These are phyloP conservation scores for Breynia disticha DNA, from an alignment of 441 rosid genomes.

Conservation along the genomic window DNA sequence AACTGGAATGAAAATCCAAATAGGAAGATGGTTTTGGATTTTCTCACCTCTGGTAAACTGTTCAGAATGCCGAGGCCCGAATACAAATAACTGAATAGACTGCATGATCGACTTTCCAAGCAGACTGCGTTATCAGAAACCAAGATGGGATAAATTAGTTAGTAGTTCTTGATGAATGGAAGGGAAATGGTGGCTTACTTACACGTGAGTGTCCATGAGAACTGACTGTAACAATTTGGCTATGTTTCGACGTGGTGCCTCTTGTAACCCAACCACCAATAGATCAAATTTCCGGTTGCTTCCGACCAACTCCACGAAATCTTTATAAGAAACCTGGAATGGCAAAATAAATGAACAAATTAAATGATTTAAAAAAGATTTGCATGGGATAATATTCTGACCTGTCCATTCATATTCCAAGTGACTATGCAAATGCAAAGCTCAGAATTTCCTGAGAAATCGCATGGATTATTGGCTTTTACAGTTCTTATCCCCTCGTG, in stretches of 20 bases:
- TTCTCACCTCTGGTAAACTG: constrained; percentile 30
- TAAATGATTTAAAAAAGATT: too few relatives aligned
- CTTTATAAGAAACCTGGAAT: constrained; percentile 38
- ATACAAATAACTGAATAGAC: constrained; percentile 55
- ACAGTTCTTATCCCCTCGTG: constrained; percentile 51
- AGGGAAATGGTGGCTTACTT: constrained; percentile 10
- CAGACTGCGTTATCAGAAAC: constrained; percentile 24
- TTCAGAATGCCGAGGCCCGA: constrained; percentile 43
- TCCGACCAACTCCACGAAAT: constrained; percentile 46
- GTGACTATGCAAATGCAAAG: constrained; percentile 56
- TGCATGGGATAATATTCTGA: constrained; percentile 7
- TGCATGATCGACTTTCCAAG: constrained; percentile 48
- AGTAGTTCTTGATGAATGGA: neutral
- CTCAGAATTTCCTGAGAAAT: constrained; percentile 40
- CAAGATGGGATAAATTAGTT: neutral
- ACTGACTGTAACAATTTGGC: constrained; percentile 36
- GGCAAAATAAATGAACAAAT: neutral
- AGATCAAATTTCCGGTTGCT: constrained; percentile 45
- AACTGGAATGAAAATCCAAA: neutral
- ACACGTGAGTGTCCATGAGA: constrained; percentile 43
- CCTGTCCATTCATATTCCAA: constrained; percentile 85
- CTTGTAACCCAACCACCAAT: constrained; percentile 59
- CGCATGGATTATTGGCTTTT: constrained; percentile 28
- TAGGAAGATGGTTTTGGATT: neutral
- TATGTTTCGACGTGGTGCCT: constrained; percentile 44